Evolutionary conservation across 1,139 yeast genomes (phyloP), one percentile per base, ranked within the genome.

Genomic region (Spencermartinsiella ligniputridi): DNA sequence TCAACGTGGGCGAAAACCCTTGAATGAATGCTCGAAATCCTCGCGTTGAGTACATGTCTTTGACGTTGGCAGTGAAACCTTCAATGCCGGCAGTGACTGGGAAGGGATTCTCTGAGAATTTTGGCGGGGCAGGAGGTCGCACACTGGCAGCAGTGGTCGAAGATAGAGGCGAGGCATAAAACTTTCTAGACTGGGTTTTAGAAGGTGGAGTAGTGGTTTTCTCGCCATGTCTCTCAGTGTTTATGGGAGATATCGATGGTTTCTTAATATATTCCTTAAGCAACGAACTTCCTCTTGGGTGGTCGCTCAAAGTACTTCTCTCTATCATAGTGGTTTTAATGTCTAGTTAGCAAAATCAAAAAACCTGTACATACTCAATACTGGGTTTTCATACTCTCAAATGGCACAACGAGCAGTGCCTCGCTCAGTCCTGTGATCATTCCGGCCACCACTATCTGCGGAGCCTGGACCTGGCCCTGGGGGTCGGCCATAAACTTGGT

Each of bases 331-430:
- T 76, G 3, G 87, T 83, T 15, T 27, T 27, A 8, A 27, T 27
- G n/a, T 27, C 32, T 27, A 22, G 25, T 22, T 22, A 22, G 6
- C 25, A 6, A 6, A 22, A 22, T 22, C 25, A 22, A 89, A 54
- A 89, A 74, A 60, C 82, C 53, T 45, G 34, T 25, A 16, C 20
- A 9, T 12, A 29, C n/a, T n/a, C n/a, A n/a, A n/a, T n/a, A n/a
- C n/a, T n/a, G n/a, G n/a, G n/a, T n/a, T 20, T 41, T 45, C 52
- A 48, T 49, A 50, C 65, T 86, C 58, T 92, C 98, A 65, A 92
- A 90, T 0, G 98, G 98, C 20, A 92, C 85, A 24, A 92, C 78
- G 71, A 89, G 77, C 36, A 88, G 56, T 3, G 95, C 81, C 64
- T 92, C 98, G 42, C 51, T 44, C 42, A 47, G 42, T 22, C 94